These are phyloP conservation scores for Xanthoconium stramineum DNA, from an alignment of 768 basidiomycete species.

Conservation along the genomic window DNA sequence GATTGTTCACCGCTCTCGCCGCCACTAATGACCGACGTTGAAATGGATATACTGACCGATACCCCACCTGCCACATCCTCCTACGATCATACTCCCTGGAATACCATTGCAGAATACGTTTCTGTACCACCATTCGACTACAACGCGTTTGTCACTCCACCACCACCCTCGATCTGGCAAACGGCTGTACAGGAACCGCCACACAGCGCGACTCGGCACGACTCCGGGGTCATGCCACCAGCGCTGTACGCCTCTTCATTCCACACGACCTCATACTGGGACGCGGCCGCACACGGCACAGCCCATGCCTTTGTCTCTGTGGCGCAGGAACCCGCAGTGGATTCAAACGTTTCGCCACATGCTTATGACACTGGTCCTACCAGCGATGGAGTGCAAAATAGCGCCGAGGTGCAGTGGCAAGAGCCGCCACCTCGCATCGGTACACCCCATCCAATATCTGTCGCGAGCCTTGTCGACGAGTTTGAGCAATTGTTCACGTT, in stretches of 20 bases:
- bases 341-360: neutral
- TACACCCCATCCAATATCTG: neutral
- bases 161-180: neutral
- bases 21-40: constrained; percentile 1
- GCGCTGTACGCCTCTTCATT: neutral
- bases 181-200: neutral
- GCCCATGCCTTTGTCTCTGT: neutral
- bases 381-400: neutral
- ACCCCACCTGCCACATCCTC: neutral
- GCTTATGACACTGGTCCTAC: neutral
- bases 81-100: neutral
- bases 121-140: neutral
- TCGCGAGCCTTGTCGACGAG: constrained; percentile 1
- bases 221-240: neutral
- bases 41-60: constrained; percentile 13
- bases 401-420: neutral
- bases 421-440: neutral
- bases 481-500: constrained; percentile 11
- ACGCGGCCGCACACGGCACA: neutral
- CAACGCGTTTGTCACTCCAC: neutral
- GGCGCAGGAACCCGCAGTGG: neutral
- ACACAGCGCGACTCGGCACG: neutral
- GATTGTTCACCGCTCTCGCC: constrained; percentile 11
- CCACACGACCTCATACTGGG: neutral
- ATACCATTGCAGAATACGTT: neutral